Base-by-base conservation (phyloP, 352 stramenopile species). In the Phytophthora nicotianae region DNA sequence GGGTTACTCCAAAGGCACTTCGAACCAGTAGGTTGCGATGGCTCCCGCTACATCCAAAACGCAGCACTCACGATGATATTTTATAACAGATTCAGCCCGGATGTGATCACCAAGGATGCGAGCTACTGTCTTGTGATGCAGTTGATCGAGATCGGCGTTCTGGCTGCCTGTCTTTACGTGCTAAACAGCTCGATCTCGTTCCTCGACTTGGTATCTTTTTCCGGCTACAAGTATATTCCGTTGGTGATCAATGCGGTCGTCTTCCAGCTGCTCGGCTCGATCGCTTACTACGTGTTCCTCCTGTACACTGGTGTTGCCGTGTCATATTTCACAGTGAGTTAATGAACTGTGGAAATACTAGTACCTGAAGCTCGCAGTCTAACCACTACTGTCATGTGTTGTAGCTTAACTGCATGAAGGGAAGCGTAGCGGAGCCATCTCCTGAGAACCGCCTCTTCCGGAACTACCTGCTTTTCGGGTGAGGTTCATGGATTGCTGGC, bases 141-240 rank as follows among this genome's bases (percentile, higher is more conserved):
- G 67, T 66, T 96, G 37, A 65, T 97, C 13, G 90, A 97, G 74
- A 97, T 99, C n/a, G 81, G 95, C 23, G 75, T 97, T 37, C 88
- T 99, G 55, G 89, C 95, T 11, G 81, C 97, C 41, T 97, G 94
- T 42, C 87, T 99, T 41, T 99, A 99, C 70, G 69, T 98, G 40
- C 87, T 99, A 61, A 91, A 96, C 61, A 93, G 89, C 53, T 90
- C 91, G 3, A 88, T 98, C 57, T 85, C 90, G 29, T 93, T 98
- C 41, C 79, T 99, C 37, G 98, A 99, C 73, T 70, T 99, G 45
- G 82, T 98, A 47, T 92, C 91, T 32, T 98, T 98, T 72, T 98
- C 96, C 11, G 97, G 97, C 53, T 99, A 99, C 91, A 99, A 99
- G 81, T 99, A 99, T 81, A 93, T 99, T 37, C 90, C 93, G 23